Evolutionary conservation across 495 filamentous ascomycete genomes (phyloP).

Genomic region (Penicillium paradoxum): DNA sequence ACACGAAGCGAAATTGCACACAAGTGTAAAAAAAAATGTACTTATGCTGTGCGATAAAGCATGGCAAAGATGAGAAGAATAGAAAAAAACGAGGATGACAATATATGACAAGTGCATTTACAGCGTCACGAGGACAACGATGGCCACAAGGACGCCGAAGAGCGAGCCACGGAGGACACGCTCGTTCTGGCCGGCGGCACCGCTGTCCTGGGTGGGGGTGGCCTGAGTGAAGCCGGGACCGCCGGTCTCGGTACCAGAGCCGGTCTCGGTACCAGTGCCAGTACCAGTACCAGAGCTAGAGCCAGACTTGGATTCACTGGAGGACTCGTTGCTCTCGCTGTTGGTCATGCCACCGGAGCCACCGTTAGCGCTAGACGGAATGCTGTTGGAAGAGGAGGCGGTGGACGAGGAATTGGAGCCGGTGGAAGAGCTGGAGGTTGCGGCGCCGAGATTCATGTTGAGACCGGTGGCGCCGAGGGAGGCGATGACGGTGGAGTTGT

Average conservation of each 20-base stretch:
- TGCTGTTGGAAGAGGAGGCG: conserved; percentile 23
- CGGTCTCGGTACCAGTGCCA: conserved; percentile 7
- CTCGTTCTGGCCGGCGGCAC: conserved; percentile 38
- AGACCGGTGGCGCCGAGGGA: conserved; percentile 73
- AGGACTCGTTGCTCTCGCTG: neutral
- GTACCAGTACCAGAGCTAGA: conserved; percentile 17
- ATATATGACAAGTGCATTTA: conserved; percentile 30
- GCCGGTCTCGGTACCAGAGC: conserved; percentile 9
- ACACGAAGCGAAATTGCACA: conserved; percentile 11
- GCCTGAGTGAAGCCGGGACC: conserved; percentile 24
- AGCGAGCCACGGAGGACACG: conserved; percentile 48
- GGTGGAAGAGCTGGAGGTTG: conserved; percentile 18
- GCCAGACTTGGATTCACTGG: conserved; percentile 1
- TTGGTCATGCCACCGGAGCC: conserved; percentile 28
- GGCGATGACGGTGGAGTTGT: conserved; percentile 71
- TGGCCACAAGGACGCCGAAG: conserved; percentile 52
- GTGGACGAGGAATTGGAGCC: conserved; percentile 9
- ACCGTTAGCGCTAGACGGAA: conserved; percentile 31
- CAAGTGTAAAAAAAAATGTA: conserved; percentile 13
- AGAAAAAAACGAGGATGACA: neutral
- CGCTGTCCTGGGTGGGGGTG: conserved; percentile 23
- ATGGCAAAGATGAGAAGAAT: conserved; percentile 9
- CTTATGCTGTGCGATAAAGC: conserved; percentile 11
- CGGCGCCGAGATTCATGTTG: conserved; percentile 52
- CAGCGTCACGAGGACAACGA: conserved; percentile 51